These are phyloP conservation scores for Tilletia horrida DNA, from an alignment of 1,284 basidiomycete genomes.

Conservation along the genomic window DNA sequence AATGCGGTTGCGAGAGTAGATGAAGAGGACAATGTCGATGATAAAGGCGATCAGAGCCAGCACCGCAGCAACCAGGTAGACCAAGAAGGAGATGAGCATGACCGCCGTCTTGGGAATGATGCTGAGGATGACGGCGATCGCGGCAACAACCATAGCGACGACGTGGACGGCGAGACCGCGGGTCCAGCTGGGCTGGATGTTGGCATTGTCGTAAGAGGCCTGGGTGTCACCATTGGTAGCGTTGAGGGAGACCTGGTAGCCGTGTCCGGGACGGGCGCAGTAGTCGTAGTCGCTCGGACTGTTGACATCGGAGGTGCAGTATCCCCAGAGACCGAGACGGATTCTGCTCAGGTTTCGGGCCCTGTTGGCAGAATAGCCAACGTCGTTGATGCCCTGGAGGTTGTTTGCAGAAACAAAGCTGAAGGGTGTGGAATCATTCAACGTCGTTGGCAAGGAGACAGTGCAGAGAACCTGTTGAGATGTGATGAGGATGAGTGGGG, in stretches of 20 bases:
- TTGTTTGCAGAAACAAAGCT: slow-evolving; percentile 26
- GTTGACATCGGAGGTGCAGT: slow-evolving; percentile 28
- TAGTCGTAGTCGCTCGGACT: slow-evolving; percentile 24
- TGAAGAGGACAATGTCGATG: slow-evolving; percentile 20
- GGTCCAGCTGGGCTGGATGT: slow-evolving; percentile 31
- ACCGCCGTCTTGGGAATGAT: slow-evolving; percentile 25
- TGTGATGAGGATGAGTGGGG: too few species aligned
- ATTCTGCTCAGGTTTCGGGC: slow-evolving; percentile 8
- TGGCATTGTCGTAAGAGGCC: slow-evolving; percentile 20
- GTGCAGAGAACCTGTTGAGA: slow-evolving; percentile 26
- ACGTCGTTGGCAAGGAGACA: slow-evolving; percentile 33
- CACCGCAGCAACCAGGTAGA: slow-evolving; percentile 21
- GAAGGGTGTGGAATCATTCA: slow-evolving; percentile 30
- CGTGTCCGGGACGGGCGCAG: slow-evolving; percentile 27
- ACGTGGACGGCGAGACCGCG: slow-evolving; percentile 34
- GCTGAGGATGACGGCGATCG: slow-evolving; percentile 26
- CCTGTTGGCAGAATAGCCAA: neutral
- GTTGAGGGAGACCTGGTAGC: slow-evolving; percentile 29
- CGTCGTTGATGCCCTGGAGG: slow-evolving; percentile 19
- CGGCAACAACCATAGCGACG: slow-evolving; percentile 28
- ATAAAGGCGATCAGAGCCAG: slow-evolving; percentile 17
- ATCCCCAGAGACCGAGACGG: slow-evolving; percentile 26
- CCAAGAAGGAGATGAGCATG: slow-evolving; percentile 23
- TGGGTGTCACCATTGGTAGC: slow-evolving; percentile 19
- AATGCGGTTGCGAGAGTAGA: slow-evolving; percentile 22